Conservation (phyloP, 2,329 filamentous ascomycete species). For the Xylaria sp. region DNA sequence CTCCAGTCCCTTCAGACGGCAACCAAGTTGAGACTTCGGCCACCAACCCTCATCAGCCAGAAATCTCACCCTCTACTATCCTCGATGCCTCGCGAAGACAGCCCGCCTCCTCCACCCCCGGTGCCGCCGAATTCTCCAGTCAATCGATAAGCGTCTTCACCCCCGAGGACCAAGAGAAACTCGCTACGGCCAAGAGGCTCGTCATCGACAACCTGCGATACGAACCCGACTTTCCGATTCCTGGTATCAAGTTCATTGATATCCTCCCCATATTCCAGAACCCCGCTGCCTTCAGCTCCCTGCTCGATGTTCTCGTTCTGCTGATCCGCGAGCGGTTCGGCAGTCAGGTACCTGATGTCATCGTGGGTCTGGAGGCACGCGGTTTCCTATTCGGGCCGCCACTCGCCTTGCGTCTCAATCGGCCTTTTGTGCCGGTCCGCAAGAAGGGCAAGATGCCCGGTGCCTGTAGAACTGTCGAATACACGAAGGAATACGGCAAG, state of each 20-base stretch:
- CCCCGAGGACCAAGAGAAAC: slow-evolving; percentile 39
- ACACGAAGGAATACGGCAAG: slow-evolving; percentile 93
- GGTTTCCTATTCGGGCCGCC: slow-evolving; percentile 95
- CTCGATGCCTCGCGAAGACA: slow-evolving; percentile 68
- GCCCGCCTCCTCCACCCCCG: slow-evolving; percentile 65
- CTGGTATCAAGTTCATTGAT: slow-evolving; percentile 95
- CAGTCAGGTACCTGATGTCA: slow-evolving; percentile 75
- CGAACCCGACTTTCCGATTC: slow-evolving; percentile 89
- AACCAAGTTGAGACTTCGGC: slow-evolving; percentile 46
- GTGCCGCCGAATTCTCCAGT: slow-evolving; percentile 69
- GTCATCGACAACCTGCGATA: slow-evolving; percentile 77
- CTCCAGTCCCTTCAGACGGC: slow-evolving; percentile 43
- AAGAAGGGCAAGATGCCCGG: slow-evolving; percentile 97
- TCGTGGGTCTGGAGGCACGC: slow-evolving; percentile 91
- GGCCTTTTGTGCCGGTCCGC: slow-evolving; percentile 88
- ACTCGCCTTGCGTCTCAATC: slow-evolving; percentile 80
- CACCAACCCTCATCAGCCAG: slow-evolving; percentile 42
- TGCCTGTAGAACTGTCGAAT: slow-evolving; percentile 81
- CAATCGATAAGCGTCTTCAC: slow-evolving; percentile 61
- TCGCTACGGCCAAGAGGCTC: slow-evolving; percentile 45
- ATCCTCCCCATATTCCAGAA: slow-evolving; percentile 95
- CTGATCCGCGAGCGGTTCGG: slow-evolving; percentile 72
- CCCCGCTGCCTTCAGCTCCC: slow-evolving; percentile 71
- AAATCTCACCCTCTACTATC: slow-evolving; percentile 41
- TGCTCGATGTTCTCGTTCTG: slow-evolving; percentile 85